Conservation (phyloP, 495 filamentous ascomycete genomes). For the Daldinia bambusicola region DNA sequence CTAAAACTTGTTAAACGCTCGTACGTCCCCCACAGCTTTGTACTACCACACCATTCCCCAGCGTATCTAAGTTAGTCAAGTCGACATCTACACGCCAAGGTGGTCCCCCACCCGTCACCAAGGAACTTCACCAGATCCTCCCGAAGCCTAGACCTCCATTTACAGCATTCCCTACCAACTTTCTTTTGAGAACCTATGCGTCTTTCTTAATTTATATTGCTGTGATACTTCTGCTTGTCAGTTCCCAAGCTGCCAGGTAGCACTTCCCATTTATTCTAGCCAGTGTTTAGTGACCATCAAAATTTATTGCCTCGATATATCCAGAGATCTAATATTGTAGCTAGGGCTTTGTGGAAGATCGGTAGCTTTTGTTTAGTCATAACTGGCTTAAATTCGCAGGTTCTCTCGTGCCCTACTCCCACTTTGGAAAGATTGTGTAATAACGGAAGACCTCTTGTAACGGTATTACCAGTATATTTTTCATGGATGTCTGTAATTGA, state of each 20-base stretch:
- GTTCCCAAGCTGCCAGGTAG: slow-evolving; percentile 17
- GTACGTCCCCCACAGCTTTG: slow-evolving; percentile 36
- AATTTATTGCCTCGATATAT: slow-evolving; percentile 14
- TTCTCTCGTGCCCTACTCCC: slow-evolving; percentile 26
- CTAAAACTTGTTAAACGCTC: slow-evolving; percentile 36
- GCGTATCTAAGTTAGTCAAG: slow-evolving; percentile 31
- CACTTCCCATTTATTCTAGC: slow-evolving; percentile 6
- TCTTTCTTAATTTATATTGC: slow-evolving; percentile 20
- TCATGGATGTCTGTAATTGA: slow-evolving; percentile 14
- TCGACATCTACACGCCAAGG: slow-evolving; percentile 34
- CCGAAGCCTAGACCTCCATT: slow-evolving; percentile 32
- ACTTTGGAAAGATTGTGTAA: slow-evolving; percentile 29
- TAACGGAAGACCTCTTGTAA: slow-evolving; percentile 27
- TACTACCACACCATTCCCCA: slow-evolving; percentile 42
- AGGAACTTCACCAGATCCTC: slow-evolving; percentile 25
- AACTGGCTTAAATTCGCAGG: slow-evolving; percentile 10
- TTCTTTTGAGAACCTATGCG: slow-evolving; percentile 16
- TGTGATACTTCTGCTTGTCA: slow-evolving; percentile 26
- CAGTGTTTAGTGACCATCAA: slow-evolving; percentile 11
- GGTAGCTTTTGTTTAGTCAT: slow-evolving; percentile 14
- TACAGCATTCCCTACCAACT: slow-evolving; percentile 14
- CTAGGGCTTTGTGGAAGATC: slow-evolving; percentile 28
- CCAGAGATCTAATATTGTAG: slow-evolving; percentile 24
- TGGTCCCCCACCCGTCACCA: slow-evolving; percentile 35
- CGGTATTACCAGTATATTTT: slow-evolving; percentile 22